Evolutionary conservation across 2,329 filamentous ascomycete species (phyloP).

Genomic region (Calonectria pteridis): DNA sequence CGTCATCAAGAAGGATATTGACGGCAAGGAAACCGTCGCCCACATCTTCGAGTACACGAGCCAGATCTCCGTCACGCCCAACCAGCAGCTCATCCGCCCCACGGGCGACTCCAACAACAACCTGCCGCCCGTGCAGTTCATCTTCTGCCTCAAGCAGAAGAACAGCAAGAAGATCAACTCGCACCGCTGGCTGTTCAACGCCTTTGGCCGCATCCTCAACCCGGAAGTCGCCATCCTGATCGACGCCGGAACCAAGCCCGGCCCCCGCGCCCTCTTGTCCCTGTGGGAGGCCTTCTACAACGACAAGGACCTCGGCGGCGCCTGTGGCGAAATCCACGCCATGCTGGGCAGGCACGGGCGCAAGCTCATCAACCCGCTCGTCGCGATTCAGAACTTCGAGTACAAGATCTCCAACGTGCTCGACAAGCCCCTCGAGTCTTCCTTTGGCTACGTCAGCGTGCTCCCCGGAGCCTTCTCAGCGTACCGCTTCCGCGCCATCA

Average conservation of each 20-base stretch:
- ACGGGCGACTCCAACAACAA: constrained; percentile 35
- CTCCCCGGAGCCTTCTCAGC: constrained; percentile 41
- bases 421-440: constrained; percentile 41
- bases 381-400: constrained; percentile 43
- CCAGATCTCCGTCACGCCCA: constrained; percentile 41
- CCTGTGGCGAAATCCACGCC: constrained; percentile 42
- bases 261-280: constrained; percentile 37
- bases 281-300: constrained; percentile 44
- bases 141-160: constrained; percentile 44
- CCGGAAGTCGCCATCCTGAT: constrained; percentile 42
- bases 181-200: constrained; percentile 44
- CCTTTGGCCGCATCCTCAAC: constrained; percentile 42
- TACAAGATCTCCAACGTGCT: constrained; percentile 44
- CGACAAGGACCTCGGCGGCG: constrained; percentile 40
- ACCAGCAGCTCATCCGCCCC: constrained; percentile 43
- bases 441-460: constrained; percentile 43
- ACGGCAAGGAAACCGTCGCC: constrained; percentile 42
- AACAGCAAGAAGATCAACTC: constrained; percentile 46
- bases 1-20: constrained; percentile 43
- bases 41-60: constrained; percentile 45
- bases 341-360: constrained; percentile 41
- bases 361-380: constrained; percentile 41
- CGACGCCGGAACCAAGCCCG: constrained; percentile 41
- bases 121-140: constrained; percentile 41
- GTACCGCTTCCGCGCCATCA: constrained; percentile 41